Base-by-base conservation (phyloP, 495 filamentous ascomycete genomes). In the Xylaria palmicola region DNA sequence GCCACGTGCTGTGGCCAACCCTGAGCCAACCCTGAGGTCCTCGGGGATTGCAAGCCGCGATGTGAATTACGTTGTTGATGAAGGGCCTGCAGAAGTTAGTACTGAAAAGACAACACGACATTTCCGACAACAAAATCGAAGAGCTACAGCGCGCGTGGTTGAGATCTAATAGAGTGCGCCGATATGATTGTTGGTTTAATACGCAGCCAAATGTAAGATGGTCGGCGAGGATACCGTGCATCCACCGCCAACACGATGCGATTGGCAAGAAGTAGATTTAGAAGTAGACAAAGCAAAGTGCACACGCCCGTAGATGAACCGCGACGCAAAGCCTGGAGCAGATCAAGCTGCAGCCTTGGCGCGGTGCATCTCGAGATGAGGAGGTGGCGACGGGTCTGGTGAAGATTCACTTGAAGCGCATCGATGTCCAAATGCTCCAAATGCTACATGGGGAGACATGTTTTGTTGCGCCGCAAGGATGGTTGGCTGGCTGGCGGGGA, bases 1-100 rank as follows among this genome's bases (percentile, higher is more conserved):
- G 62, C 60, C 59, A 66, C 58, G 63, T 65, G 62, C 54, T 59
- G 44, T 59, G 56, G 56, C 56, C 40, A 50, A 27, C 27, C 26
- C 34, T n/a, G 19, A n/a, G n/a, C n/a, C n/a, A n/a, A n/a, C n/a
- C n/a, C n/a, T n/a, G 19, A 22, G n/a, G 17, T 5, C 37, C 15
- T 41, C 17, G 24, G 20, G 39, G 24, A 36, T 20, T 26, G 22
- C 29, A 40, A 30, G 47, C 34, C 8, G 45, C 22, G 15, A 51
- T 27, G n/a, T 32, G 34, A 41, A 50, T 51, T 8, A 41, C 22
- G 22, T 48, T 52, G 4, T 52, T 24, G 26, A 24, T 29, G 19
- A 44, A 8, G 15, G 20, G 26, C 37, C 57, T 60, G 27, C 34
- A 41, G 20, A 49, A 10, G 37, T 60, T 49, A 60, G 57, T 60